Evolutionary conservation across 805 yeast genomes (phyloP).

Genomic region (Naumovozyma castellii): DNA sequence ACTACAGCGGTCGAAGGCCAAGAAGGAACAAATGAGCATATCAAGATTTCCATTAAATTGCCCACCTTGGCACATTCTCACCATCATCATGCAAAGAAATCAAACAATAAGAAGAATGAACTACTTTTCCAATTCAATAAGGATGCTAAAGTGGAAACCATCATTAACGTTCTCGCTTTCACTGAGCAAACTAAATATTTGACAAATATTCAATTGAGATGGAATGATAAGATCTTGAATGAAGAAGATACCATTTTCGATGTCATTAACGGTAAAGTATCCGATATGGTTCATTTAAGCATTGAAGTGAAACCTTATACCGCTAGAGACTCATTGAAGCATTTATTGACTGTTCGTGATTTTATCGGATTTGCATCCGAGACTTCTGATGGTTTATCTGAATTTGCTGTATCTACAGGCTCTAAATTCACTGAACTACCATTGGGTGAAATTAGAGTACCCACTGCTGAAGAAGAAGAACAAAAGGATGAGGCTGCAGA

Average conservation of each 20-base stretch:
- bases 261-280: conserved; percentile 6
- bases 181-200: conserved; percentile 22
- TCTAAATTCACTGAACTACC: conserved; percentile 23
- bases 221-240: conserved; percentile 10
- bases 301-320: conserved; percentile 23
- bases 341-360: conserved; percentile 26
- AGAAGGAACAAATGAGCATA: conserved; percentile 4
- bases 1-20: background rate
- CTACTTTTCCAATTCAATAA: conserved; percentile 19
- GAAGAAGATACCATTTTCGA: conserved; percentile 16
- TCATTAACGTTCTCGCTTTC: conserved; percentile 20
- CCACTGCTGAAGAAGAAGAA: conserved; percentile 6
- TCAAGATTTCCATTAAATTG: conserved; percentile 16
- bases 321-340: conserved; percentile 25
- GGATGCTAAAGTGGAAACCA: conserved; percentile 20
- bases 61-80: conserved; percentile 6
- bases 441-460: conserved; percentile 15
- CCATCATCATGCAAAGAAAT: conserved; percentile 3
- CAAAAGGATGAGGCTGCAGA: conserved; percentile 5
- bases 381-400: conserved; percentile 25
- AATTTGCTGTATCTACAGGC: conserved; percentile 27
- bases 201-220: conserved; percentile 21
- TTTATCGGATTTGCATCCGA: conserved; percentile 28
- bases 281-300: conserved; percentile 10
- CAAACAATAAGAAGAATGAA: conserved; percentile 8